Conservation (phyloP, 495 filamentous ascomycete genomes). For the Cryomyces antarcticus region DNA sequence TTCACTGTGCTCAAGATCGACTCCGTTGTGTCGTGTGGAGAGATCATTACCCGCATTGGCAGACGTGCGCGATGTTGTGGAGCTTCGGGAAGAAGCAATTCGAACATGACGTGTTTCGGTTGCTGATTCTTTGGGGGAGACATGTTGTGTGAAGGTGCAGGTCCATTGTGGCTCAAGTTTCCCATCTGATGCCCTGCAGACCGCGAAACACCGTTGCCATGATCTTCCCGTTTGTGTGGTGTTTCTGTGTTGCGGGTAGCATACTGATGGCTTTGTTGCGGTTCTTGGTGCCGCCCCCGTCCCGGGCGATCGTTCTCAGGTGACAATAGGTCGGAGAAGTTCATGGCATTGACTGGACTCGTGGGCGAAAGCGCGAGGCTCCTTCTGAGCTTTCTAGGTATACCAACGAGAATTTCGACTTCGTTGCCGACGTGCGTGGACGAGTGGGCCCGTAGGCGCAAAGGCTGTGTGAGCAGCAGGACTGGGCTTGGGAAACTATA, state of each 20-base stretch:
- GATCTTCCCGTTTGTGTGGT: not conserved
- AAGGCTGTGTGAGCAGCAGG: not conserved
- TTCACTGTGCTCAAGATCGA: constrained; percentile 92
- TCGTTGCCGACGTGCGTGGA: not conserved
- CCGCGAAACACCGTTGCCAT: not conserved
- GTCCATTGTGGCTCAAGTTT: not conserved
- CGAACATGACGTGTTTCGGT: constrained; percentile 70
- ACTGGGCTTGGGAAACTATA: no score
- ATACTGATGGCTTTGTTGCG: constrained; percentile 17
- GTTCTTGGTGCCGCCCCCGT: constrained; percentile 1
- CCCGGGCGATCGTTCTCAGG: constrained; percentile 8
- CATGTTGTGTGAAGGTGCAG: constrained; percentile 20
- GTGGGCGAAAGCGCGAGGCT: not conserved
- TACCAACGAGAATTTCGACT: not conserved
- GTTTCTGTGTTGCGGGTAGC: constrained; percentile 8
- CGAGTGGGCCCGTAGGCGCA: not conserved
- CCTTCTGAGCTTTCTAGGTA: not conserved
- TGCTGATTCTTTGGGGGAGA: constrained; percentile 26
- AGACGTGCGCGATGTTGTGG: constrained; percentile 57
- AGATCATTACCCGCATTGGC: constrained; percentile 82
- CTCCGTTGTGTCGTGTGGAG: constrained; percentile 81
- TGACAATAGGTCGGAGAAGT: constrained; percentile 25
- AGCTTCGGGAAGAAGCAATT: constrained; percentile 55
- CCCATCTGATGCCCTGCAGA: not conserved
- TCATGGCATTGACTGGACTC: constrained; percentile 10